Conservation (phyloP, 73 alveolate genomes). For the Paramecium biaurelia region DNA sequence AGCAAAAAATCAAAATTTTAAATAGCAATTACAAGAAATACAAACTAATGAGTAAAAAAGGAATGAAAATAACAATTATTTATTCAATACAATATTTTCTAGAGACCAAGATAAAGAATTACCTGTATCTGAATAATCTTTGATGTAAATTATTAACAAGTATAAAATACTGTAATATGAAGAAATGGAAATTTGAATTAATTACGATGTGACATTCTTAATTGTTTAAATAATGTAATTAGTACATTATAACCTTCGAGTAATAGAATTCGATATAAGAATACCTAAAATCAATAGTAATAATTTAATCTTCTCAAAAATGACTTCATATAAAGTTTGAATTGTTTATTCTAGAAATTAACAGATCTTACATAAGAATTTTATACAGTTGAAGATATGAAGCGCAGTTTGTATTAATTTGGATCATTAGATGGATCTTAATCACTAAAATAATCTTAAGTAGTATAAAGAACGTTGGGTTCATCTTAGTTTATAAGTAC, state of each 20-base stretch:
- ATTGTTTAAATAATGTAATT: not conserved
- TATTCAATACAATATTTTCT: not conserved
- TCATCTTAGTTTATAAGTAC: not conserved
- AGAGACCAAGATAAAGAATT: conserved; percentile 31
- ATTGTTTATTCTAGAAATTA: not conserved
- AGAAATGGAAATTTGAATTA: not conserved
- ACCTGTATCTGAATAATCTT: not conserved
- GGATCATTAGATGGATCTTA: not conserved
- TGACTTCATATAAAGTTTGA: not conserved
- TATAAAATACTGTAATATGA: not conserved
- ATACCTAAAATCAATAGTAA: not conserved
- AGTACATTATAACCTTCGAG: not conserved
- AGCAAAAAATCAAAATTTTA: not conserved
- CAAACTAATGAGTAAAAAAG: not conserved
- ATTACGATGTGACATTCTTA: not conserved
- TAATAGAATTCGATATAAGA: not conserved
- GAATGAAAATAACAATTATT: not conserved
- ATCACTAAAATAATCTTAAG: not conserved
- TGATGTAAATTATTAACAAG: conserved; percentile 12
- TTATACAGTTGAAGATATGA: not conserved
- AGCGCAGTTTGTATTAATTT: not conserved
- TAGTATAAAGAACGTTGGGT: not conserved
- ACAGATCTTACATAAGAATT: not conserved
- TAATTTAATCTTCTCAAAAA: not conserved
- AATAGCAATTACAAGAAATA: not conserved